Conservation (phyloP, 306 rosid species). For the Cucumis melo region DNA sequence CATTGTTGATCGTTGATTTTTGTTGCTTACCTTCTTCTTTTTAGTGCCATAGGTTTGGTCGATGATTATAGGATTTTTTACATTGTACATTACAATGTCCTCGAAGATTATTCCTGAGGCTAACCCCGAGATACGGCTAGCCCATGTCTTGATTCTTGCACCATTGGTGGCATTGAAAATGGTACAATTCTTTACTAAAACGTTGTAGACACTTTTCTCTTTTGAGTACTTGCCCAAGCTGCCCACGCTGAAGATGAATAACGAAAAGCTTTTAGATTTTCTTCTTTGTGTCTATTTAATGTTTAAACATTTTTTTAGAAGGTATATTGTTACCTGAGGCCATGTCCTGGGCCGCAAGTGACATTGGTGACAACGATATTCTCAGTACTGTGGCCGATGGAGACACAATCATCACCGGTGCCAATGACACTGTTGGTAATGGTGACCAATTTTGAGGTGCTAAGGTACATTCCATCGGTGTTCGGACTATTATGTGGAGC, state of each 20-base stretch:
- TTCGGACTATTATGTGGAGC: slow-evolving; percentile 61
- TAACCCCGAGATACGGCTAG: no score
- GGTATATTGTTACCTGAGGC: slow-evolving; percentile 17
- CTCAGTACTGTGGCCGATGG: slow-evolving; percentile 30
- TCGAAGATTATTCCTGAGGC: no score
- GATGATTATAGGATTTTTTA: no score
- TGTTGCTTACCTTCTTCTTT: no score
- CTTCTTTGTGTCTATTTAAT: background rate
- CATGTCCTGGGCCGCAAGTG: slow-evolving; percentile 77
- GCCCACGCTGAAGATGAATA: slow-evolving; percentile 22
- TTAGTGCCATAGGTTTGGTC: no score
- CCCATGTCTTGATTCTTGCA: slow-evolving; percentile 67
- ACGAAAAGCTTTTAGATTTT: background rate
- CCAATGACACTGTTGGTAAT: slow-evolving; percentile 24
- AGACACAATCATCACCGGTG: slow-evolving; percentile 73
- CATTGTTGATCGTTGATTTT: no score
- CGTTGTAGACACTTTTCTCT: slow-evolving; percentile 23
- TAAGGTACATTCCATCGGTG: slow-evolving; percentile 70
- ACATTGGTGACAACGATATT: slow-evolving; percentile 14
- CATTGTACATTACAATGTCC: no score
- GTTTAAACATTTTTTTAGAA: background rate
- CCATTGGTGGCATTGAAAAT: slow-evolving; percentile 44
- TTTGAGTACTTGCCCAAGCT: slow-evolving; percentile 49
- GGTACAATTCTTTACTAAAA: slow-evolving; percentile 38
- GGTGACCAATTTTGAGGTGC: slow-evolving; percentile 14